These are phyloP conservation scores for Lipomyces starkeyi DNA, from an alignment of 805 yeast genomes.

Conservation along the genomic window DNA sequence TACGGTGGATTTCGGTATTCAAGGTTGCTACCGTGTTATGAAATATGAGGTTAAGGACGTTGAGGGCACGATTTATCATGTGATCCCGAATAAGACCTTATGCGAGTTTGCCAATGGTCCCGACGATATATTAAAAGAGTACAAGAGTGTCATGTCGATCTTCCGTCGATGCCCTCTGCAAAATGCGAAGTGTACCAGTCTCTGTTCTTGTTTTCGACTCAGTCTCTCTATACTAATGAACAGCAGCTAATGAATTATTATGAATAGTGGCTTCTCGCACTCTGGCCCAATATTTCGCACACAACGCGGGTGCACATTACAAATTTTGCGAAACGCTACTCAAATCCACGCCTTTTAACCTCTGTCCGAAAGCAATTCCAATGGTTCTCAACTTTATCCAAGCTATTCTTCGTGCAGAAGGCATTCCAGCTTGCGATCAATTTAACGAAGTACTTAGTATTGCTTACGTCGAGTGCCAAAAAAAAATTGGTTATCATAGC, in stretches of 20 bases:
- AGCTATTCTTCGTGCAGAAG: background rate
- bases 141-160: slow-evolving; percentile 4
- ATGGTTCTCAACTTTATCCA: slow-evolving; percentile 5
- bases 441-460: slow-evolving; percentile 16
- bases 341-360: slow-evolving; percentile 2
- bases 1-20: background rate
- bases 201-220: background rate
- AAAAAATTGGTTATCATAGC: slow-evolving; percentile 9
- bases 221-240: background rate
- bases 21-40: slow-evolving; percentile 9
- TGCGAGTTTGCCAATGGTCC: background rate
- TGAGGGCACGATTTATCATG: slow-evolving; percentile 1
- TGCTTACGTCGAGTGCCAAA: slow-evolving; percentile 6
- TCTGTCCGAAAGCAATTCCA: slow-evolving; percentile 2
- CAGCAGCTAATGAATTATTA: background rate
- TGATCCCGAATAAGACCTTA: slow-evolving; percentile 4
- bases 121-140: slow-evolving; percentile 1
- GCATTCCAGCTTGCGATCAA: background rate
- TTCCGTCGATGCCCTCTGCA: slow-evolving; percentile 7
- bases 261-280: background rate
- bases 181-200: slow-evolving; percentile 1
- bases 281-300: slow-evolving; percentile 11
- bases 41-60: background rate
- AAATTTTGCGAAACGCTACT: background rate
- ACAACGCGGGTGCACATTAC: slow-evolving; percentile 7